phyloP scores from a whole-genome alignment of 2,329 filamentous ascomycete genomes.

The Fusarium sp. region DNA sequence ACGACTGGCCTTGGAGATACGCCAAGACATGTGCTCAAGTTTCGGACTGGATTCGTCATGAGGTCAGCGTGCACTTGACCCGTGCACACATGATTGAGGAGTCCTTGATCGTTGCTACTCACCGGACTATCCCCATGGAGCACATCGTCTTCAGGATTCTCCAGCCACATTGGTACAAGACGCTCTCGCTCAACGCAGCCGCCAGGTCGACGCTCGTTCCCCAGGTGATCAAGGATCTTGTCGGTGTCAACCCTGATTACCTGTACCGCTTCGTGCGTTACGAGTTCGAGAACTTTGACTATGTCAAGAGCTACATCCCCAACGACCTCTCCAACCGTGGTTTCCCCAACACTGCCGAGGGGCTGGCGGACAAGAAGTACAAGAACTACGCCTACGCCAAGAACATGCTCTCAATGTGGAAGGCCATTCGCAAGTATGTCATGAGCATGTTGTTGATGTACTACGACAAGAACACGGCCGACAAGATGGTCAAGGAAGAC shows the following conservation, averaged over 20 bases:
- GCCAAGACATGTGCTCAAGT: conserved; percentile 61
- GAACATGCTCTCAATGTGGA: conserved; percentile 58
- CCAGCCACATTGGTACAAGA: conserved; percentile 61
- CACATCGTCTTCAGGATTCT: conserved; percentile 57
- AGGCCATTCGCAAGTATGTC: conserved; percentile 54
- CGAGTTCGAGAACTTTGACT: conserved; percentile 58
- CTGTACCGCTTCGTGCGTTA: conserved; percentile 51
- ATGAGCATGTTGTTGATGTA: conserved; percentile 48
- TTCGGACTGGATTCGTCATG: conserved; percentile 61
- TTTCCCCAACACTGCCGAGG: conserved; percentile 50
- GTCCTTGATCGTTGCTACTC: conserved; percentile 57
- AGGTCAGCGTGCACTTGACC: conserved; percentile 58
- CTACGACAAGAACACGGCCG: conserved; percentile 46
- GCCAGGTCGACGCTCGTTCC: conserved; percentile 58
- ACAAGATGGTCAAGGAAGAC: conserved; percentile 43
- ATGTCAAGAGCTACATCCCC: conserved; percentile 56
- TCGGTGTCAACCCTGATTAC: conserved; percentile 52
- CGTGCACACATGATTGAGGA: conserved; percentile 60
- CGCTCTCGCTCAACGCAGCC: conserved; percentile 59
- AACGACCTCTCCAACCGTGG: conserved; percentile 56
- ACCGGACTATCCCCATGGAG: conserved; percentile 53
- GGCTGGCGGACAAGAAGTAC: conserved; percentile 50
- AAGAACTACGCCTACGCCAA: conserved; percentile 61
- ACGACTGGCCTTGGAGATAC: conserved; percentile 63
- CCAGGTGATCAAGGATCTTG: conserved; percentile 54